Evolutionary conservation across 2,329 filamentous ascomycete genomes (phyloP).

Genomic region (Fusarium longipes): DNA sequence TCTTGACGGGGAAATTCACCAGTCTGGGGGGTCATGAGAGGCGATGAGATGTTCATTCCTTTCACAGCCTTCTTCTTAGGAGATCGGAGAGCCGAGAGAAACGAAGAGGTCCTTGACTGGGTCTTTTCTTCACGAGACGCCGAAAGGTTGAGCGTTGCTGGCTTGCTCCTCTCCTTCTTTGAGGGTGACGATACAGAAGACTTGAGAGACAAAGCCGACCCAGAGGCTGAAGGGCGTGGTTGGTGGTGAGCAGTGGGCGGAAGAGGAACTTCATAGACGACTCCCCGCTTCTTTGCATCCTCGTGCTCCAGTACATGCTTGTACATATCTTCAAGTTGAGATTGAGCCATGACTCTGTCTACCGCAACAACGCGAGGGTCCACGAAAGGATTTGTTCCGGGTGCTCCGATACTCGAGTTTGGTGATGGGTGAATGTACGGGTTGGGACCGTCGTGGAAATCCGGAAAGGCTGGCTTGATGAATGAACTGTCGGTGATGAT

Average conservation of each 20-base stretch:
- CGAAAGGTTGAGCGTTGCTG: slow-evolving; percentile 61
- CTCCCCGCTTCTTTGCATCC: slow-evolving; percentile 69
- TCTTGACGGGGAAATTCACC: slow-evolving; percentile 67
- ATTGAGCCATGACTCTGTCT: slow-evolving; percentile 79
- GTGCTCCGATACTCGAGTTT: slow-evolving; percentile 58
- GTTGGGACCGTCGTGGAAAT: slow-evolving; percentile 47
- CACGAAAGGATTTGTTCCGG: slow-evolving; percentile 75
- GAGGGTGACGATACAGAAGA: slow-evolving; percentile 49
- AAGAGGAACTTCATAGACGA: slow-evolving; percentile 58
- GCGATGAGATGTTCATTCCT: slow-evolving; percentile 70
- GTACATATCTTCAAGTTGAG: slow-evolving; percentile 91
- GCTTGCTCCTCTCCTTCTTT: slow-evolving; percentile 63
- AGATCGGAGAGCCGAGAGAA: slow-evolving; percentile 71
- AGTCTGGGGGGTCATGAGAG: slow-evolving; percentile 73
- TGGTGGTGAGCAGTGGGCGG: slow-evolving; percentile 46
- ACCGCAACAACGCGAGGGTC: slow-evolving; percentile 80
- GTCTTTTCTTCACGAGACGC: slow-evolving; percentile 59
- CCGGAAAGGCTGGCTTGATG: slow-evolving; percentile 62
- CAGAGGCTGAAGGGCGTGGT: slow-evolving; percentile 34
- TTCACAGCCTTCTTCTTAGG: slow-evolving; percentile 65
- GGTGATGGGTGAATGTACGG: slow-evolving; percentile 62
- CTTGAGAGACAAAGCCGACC: slow-evolving; percentile 39
- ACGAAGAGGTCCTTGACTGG: slow-evolving; percentile 67
- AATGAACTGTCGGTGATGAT: slow-evolving; percentile 42
- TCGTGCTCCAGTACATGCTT: slow-evolving; percentile 93